A percentile compares a stretch with the other conserved stretches of the same genome.
These are phyloP conservation scores for Nannochloris sp. DNA, from an alignment of 139 green algal genomes.

Conservation along the genomic window DNA sequence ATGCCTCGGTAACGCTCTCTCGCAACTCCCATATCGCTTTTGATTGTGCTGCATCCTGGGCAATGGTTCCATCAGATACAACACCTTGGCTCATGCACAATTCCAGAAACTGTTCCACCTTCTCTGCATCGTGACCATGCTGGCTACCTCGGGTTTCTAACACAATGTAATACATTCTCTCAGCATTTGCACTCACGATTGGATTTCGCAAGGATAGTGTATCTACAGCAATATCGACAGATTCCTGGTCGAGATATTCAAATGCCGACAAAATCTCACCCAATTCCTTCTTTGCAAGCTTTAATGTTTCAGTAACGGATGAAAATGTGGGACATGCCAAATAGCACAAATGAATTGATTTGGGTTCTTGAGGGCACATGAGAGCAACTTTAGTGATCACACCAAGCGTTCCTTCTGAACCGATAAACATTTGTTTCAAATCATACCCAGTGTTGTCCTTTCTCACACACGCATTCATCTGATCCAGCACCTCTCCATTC, in stretches of 20 bases:
- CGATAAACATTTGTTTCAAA: constrained; percentile 98
- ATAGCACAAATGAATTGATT: constrained; percentile 63
- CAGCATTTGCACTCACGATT: constrained; percentile 27
- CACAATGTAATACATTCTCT: constrained; percentile 82
- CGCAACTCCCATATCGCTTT: constrained; percentile 76
- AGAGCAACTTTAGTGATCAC: constrained; percentile 76
- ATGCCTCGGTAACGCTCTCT: constrained; percentile 78
- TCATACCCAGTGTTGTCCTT: constrained; percentile 99
- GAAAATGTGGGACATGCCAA: constrained; percentile 56
- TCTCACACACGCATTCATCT: constrained; percentile 53
- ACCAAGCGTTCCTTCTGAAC: constrained; percentile 89
- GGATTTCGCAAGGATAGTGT: constrained; percentile 55
- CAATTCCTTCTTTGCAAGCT: constrained; percentile 54
- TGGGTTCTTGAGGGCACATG: constrained; percentile 51
- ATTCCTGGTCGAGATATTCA: constrained; percentile 85
- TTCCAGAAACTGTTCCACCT: constrained; percentile 73
- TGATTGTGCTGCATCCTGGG: constrained; percentile 56
- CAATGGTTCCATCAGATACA: constrained; percentile 40
- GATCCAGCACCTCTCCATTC: constrained; percentile 79
- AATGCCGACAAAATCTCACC: constrained; percentile 72
- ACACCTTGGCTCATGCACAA: constrained; percentile 21
- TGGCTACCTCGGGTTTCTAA: constrained; percentile 77
- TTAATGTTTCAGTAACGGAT: constrained; percentile 32
- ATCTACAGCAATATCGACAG: constrained; percentile 27
- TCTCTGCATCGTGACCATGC: constrained; percentile 58